Evolutionary conservation across 2,329 filamentous ascomycete genomes (phyloP).

Genomic region (Acrocalymma vagum): DNA sequence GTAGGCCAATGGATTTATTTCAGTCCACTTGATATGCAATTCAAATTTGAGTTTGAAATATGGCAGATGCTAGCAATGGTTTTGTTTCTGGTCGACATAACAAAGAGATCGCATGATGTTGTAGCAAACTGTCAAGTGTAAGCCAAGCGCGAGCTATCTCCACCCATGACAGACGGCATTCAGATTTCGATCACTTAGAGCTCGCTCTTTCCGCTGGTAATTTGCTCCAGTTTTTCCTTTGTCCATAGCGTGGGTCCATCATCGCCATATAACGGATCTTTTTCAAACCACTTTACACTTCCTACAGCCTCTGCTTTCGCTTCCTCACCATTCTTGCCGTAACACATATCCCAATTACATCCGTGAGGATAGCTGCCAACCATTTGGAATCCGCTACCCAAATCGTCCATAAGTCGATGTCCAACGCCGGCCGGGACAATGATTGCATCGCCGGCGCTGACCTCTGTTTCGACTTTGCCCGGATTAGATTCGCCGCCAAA

Average conservation of each 20-base stretch:
- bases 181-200: background rate
- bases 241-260: conserved; percentile 35
- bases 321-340: conserved; percentile 67
- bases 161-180: no score
- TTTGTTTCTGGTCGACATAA: no score
- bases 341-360: conserved; percentile 73
- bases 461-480: conserved; percentile 61
- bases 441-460: conserved; percentile 69
- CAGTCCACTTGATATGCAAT: no score
- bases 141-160: no score
- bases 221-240: conserved; percentile 23
- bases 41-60: no score
- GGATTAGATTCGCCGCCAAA: conserved; percentile 73
- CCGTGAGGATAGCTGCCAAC: conserved; percentile 70
- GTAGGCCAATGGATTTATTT: no score
- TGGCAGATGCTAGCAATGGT: no score
- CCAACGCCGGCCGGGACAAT: conserved; percentile 72
- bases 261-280: conserved; percentile 61
- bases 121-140: no score
- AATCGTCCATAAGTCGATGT: conserved; percentile 69
- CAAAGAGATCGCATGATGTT: no score
- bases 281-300: conserved; percentile 64
- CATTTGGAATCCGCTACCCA: conserved; percentile 68
- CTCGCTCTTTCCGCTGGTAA: conserved; percentile 6
- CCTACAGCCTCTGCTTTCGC: conserved; percentile 59